Evolutionary conservation across 805 yeast genomes (phyloP).

Genomic region (Ogataea degrootiae): DNA sequence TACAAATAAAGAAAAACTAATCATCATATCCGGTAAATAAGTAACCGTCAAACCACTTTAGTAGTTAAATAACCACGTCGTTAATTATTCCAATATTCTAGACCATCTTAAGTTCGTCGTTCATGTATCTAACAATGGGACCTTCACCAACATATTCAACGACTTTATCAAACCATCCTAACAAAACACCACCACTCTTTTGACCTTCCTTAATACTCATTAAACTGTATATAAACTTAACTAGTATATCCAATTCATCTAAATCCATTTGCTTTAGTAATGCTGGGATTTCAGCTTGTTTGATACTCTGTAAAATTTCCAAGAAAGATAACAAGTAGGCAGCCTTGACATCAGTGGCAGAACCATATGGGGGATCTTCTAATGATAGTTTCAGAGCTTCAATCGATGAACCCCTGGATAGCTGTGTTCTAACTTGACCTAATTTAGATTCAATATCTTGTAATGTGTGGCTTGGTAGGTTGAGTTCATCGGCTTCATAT

Average conservation of each 20-base stretch:
- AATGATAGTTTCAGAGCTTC: slow-evolving; percentile 65
- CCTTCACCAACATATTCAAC: slow-evolving; percentile 84
- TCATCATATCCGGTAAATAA: no score
- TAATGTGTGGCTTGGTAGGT: slow-evolving; percentile 38
- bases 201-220: slow-evolving; percentile 77
- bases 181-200: slow-evolving; percentile 78
- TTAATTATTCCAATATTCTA: not conserved
- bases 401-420: slow-evolving; percentile 67
- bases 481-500: slow-evolving; percentile 23
- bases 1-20: no score
- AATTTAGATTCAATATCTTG: slow-evolving; percentile 53
- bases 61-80: no score
- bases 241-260: slow-evolving; percentile 69
- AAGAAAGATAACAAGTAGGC: slow-evolving; percentile 53
- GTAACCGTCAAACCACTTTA: no score
- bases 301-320: slow-evolving; percentile 65
- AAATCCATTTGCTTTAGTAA: slow-evolving; percentile 55
- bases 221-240: slow-evolving; percentile 81
- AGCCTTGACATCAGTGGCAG: slow-evolving; percentile 52
- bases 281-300: slow-evolving; percentile 59
- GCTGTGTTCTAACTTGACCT: slow-evolving; percentile 52
- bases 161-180: slow-evolving; percentile 90
- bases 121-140: slow-evolving; percentile 77
- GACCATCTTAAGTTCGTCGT: slow-evolving; percentile 45
- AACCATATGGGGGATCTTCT: slow-evolving; percentile 79